Evolutionary conservation across 345 rosid genomes (phyloP), one percentile per base, ranked within the genome.

Genomic region (Arabidopsis arenosa): DNA sequence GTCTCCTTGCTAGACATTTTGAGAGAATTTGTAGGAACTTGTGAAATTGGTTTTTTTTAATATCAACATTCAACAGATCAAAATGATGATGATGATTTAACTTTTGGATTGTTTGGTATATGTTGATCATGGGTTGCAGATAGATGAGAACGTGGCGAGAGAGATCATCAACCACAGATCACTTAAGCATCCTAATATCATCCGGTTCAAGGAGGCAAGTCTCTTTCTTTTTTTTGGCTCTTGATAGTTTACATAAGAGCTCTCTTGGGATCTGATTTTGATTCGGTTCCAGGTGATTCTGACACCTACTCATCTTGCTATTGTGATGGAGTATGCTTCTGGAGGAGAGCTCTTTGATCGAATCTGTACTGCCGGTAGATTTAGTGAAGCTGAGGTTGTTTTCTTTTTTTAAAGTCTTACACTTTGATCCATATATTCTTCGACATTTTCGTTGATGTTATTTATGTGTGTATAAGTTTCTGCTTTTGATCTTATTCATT

Each of bases 91-190:
- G 17, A 49, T 51, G 11, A 18, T 45, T 32, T 35, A 14, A 1
- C 26, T 48, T 67, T 41, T 4, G 45, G 54, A 51, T 75, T 51
- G 63, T 52, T 68, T 73, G 53, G 47, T 68, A 5, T 75, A 57
- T 75, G 4, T 28, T 28, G 32, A 28, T 28, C 32, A 28, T 28
- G 32, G 32, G 3, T 28, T 28, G 69, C 93, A 90, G 97, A 89
- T 90, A 55, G 97, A 92, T 78, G 96, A 92, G 87, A 90, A 92
- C 63, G 97, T 92, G 39, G 96, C 93, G 2, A 87, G 96, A 73
- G 97, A 92, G 87, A 92, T 92, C 63, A 90, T 90, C 48, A 92
- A 90, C 84, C 97, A 92, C 86, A 84, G 97, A 81, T 90, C 94
- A 60, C 94, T 90, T 40, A 81, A 88, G 70, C 96, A 92, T 75